phyloP scores from a whole-genome alignment of 768 basidiomycete species.

The Grammothele lineata region DNA sequence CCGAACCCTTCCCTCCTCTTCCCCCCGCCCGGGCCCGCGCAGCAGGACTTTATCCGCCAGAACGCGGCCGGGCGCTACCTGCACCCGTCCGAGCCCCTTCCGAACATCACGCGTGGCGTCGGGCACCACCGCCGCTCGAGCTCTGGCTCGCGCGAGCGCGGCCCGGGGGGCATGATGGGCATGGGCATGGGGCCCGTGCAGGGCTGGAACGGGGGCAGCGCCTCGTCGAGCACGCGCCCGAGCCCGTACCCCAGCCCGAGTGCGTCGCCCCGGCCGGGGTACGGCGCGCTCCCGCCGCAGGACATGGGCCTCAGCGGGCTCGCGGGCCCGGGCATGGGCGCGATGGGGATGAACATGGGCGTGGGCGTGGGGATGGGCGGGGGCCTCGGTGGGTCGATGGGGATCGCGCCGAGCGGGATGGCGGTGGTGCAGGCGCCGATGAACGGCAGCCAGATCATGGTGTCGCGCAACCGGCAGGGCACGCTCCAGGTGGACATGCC shows the following conservation, averaged over 20 bases:
- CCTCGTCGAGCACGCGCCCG: conserved; percentile 32
- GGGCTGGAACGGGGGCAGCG: conserved; percentile 19
- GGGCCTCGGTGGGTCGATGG: conserved; percentile 15
- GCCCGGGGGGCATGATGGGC: conserved; percentile 16
- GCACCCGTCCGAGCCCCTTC: conserved; percentile 35
- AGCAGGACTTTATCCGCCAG: conserved; percentile 37
- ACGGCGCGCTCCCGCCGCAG: conserved; percentile 39
- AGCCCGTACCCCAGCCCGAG: conserved; percentile 69
- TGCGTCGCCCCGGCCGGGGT: conserved; percentile 53
- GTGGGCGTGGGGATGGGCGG: conserved; percentile 16
- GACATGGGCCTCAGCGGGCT: conserved; percentile 10
- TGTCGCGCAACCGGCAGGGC: conserved; percentile 1
- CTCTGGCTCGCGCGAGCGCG: conserved; percentile 35
- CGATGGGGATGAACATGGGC: conserved; percentile 12
- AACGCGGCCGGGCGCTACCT: conserved; percentile 33
- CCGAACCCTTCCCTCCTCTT: conserved; percentile 15
- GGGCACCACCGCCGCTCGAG: conserved; percentile 38
- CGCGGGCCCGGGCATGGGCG: conserved; percentile 2
- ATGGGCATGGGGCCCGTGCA: conserved; percentile 7
- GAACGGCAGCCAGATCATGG: conserved; percentile 1
- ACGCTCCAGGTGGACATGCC: conserved; percentile 17
- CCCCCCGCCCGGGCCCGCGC: conserved; percentile 29
- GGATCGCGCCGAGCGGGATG: conserved; percentile 8
- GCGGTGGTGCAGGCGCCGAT: conserved; percentile 31
- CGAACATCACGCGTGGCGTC: conserved; percentile 30